Evolutionary conservation across 257 asterid species (phyloP), one percentile per base, ranked within the genome.

Genomic region (Solanum chmielewskii): DNA sequence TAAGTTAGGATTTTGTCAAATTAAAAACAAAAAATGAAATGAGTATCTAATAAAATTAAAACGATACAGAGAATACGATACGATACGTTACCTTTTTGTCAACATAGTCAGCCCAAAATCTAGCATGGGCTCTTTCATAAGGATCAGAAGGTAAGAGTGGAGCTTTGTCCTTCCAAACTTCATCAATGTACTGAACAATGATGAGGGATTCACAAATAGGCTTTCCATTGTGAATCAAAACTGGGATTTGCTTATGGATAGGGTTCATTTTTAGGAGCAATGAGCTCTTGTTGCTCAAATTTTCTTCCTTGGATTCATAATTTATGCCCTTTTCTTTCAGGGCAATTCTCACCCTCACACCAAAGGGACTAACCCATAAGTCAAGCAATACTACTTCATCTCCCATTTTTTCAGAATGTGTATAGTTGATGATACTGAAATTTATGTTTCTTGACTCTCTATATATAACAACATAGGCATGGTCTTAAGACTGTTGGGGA

Each of bases 141-240:
- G 93, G 92, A 86, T 91, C 89, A 39, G 90, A 89, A 29, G 96
- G 96, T 88, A 93, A n/a, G 86, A 92, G 60, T 2, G 94, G 93
- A 56, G 88, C n/a, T 27, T 86, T 83, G 21, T 71, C 83, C 71
- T 75, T 90, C 98, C 95, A 93, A 29, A 89, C 91, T 66, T 91
- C 92, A 68, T 92, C 98, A 20, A 94, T 91, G 89, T 93, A 94
- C 83, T 91, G 89, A 39, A 94, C 91, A 59, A 89, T 92, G 15
- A 91, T 44, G 77, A 89, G 93, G 3, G 96, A 94, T 88, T 94
- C 98, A 31, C 92, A 91, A 29, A 94, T 70, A 56, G 94, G 92
- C 12, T 93, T 94, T 2, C 93, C 92, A n/a, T 90, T 91, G 23
- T 69, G 76, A 29, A 69, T 69, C 41, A 69, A 29, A 29, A 69